Percentiles rank a stretch among this genome's conserved stretches.
Conservation (phyloP, 768 basidiomycete genomes). For the Suillus placidus region DNA sequence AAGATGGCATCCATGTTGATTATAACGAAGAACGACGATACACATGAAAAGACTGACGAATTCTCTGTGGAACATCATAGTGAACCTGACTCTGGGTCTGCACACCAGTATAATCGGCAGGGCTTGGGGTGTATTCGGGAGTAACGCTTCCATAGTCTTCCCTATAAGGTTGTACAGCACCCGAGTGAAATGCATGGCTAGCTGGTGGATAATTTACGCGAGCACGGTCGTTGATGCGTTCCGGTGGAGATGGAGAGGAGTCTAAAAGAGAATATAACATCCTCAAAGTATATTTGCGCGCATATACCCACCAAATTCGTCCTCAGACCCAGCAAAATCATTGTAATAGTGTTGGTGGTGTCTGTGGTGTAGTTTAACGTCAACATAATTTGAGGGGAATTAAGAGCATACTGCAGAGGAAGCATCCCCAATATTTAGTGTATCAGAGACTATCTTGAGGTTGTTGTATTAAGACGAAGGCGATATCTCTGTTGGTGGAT, state of each 20-base stretch:
- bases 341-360: constrained; percentile 11
- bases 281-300: constrained; percentile 3
- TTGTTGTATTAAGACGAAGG: neutral
- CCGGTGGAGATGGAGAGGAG: constrained; percentile 40
- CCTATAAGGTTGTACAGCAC: neutral
- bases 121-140: neutral
- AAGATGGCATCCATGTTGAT: neutral
- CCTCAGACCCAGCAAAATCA: constrained; percentile 13
- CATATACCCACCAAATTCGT: constrained; percentile 32
- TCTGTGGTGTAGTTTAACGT: constrained; percentile 4
- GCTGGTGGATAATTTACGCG: neutral
- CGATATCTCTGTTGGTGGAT: neutral
- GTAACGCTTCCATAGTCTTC: neutral
- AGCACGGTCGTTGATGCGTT: constrained; percentile 15
- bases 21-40: neutral
- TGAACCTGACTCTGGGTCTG: neutral
- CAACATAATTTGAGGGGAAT: neutral
- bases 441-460: neutral
- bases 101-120: neutral
- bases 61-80: neutral
- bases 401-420: neutral
- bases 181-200: neutral
- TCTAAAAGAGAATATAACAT: constrained; percentile 32
- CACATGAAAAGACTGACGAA: neutral
- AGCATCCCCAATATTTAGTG: neutral